Base-by-base conservation (phyloP, 208 protist genomes). In the Angomonas deanei region DNA sequence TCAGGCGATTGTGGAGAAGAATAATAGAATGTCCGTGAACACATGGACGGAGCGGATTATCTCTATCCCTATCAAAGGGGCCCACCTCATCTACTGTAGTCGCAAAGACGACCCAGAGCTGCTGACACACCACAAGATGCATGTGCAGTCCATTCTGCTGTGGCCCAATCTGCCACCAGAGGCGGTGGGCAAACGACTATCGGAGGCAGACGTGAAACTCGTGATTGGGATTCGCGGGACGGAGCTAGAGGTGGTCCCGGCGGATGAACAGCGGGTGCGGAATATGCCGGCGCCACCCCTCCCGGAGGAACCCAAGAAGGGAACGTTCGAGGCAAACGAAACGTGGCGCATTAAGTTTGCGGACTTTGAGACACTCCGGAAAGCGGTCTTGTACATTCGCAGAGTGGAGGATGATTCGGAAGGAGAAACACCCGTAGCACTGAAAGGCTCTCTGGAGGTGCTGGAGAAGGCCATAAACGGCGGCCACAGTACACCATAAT, bases 1-100 rank as follows among this genome's bases (percentile, higher is more conserved):
- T 48, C 50, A 66, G 49, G 21, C 28, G 19, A 8, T 8, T 3
- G 61, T 52, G 28, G 47, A 70, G 30, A 60, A 70, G 52, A 32
- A 54, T 19, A 50, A 50, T 39, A n/a, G 50, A 19, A 54, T 39
- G 31, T 15, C 21, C 11, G 23, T 3, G 8, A 19, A 19, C 32
- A 23, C 15, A 26, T 63, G 39, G 57, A 47, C 33, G 8, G n/a
- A 39, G 28, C 66, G 53, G 19, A 24, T 56, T n/a, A 23, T 63
- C 31, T 33, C 52, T 15, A 34, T 48, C 24, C 52, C 49, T 6
- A 28, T 33, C 61, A 26, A n/a, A 2, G 48, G 54, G 17, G 27
- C 30, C n/a, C 61, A 53, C 10, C 33, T 57, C 50, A 31, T 66
- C 19, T 59, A 39, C 26, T 17, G 53, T 5, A 42, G 50, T 13